Evolutionary conservation across 2,329 filamentous ascomycete species (phyloP).

Genomic region (Aspergillus thermomutatus): DNA sequence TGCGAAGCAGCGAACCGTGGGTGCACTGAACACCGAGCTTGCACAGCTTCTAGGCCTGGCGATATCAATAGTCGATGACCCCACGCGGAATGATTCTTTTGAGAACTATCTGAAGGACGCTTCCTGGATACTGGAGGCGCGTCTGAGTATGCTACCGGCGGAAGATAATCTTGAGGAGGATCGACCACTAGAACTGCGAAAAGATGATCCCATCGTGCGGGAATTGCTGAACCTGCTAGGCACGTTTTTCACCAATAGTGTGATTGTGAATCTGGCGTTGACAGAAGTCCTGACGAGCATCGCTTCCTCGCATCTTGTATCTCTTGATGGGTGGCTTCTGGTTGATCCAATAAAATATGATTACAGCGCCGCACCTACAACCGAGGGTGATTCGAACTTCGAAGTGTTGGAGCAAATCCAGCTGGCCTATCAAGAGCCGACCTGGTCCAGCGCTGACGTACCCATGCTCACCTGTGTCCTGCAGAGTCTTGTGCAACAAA

Average conservation of each 20-base stretch:
- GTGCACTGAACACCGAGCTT: conserved; percentile 41
- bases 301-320: conserved; percentile 78
- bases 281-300: conserved; percentile 81
- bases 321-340: conserved; percentile 85
- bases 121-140: conserved; percentile 49
- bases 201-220: conserved; percentile 58
- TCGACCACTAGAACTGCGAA: conserved; percentile 61
- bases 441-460: conserved; percentile 47
- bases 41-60: conserved; percentile 36
- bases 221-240: conserved; percentile 60
- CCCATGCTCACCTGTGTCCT: conserved; percentile 55
- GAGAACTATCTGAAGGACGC: conserved; percentile 47
- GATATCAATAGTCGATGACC: conserved; percentile 35
- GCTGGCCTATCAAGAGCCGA: conserved; percentile 41
- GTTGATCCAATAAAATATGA: conserved; percentile 65
- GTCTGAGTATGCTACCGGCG: conserved; percentile 30
- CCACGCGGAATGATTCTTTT: conserved; percentile 41
- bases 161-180: conserved; percentile 45
- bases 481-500: conserved; percentile 59
- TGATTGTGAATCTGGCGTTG: conserved; percentile 84
- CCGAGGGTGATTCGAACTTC: conserved; percentile 26
- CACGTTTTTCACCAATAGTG: conserved; percentile 82
- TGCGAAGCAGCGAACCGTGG: conserved; percentile 32
- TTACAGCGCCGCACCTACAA: conserved; percentile 34
- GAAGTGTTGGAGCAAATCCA: conserved; percentile 26